phyloP scores from a whole-genome alignment of 75 land plant species.

The Pinus tabuliformis region DNA sequence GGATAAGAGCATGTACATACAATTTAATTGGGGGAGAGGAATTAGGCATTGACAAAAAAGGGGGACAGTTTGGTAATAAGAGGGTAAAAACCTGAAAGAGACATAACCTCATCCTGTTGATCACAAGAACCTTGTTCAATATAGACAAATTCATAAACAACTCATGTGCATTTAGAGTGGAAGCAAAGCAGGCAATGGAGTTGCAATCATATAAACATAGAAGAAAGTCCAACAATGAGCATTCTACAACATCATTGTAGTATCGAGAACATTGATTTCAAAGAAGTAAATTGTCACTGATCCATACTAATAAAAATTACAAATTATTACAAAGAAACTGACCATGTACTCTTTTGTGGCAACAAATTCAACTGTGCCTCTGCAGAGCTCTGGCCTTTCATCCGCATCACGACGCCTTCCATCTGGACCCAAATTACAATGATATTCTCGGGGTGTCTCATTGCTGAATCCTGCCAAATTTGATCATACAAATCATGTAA shows the following conservation, averaged over 20 bases:
- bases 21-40: too few species aligned
- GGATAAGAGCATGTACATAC: too few species aligned
- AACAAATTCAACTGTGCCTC: slow-evolving; percentile 98
- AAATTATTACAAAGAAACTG: slow-evolving; percentile 7
- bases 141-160: background rate
- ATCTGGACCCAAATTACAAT: slow-evolving; percentile 94
- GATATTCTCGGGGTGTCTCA: slow-evolving; percentile 95
- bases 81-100: too few species aligned
- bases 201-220: background rate
- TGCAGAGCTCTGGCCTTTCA: slow-evolving; percentile 92
- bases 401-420: slow-evolving; percentile 99
- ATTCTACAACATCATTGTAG: background rate
- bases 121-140: background rate
- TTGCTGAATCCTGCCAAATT: slow-evolving; percentile 73
- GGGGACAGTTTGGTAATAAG: too few species aligned
- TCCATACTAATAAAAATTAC: background rate
- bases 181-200: too few species aligned
- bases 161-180: background rate
- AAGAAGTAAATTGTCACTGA: background rate
- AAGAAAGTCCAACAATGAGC: background rate
- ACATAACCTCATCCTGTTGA: background rate
- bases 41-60: too few species aligned
- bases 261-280: background rate
- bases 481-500: slow-evolving; percentile 6
- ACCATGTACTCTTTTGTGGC: slow-evolving; percentile 94